phyloP scores from a whole-genome alignment of 345 rosid genomes.

The Corchorus capsularis region DNA sequence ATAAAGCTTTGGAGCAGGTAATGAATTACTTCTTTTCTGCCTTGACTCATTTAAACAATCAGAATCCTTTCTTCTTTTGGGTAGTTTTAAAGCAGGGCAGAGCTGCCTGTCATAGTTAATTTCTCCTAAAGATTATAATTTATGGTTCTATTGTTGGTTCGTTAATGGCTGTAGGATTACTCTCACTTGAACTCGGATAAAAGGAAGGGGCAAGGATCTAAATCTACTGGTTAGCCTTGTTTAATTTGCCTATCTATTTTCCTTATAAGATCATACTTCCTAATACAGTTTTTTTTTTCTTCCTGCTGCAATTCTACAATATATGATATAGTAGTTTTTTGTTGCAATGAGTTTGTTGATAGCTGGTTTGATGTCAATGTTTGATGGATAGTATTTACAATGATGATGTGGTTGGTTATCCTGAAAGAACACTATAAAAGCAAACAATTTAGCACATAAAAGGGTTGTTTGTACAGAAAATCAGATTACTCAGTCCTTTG shows the following conservation, averaged over 20 bases:
- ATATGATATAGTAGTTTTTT: neutral
- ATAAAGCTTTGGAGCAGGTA: constrained; percentile 52
- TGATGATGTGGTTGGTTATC: neutral
- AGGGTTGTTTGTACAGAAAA: neutral
- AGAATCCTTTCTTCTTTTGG: neutral
- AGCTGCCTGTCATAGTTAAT: neutral
- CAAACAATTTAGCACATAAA: neutral
- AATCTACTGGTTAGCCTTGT: constrained; percentile 41
- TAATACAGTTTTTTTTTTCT: neutral
- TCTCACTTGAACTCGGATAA: constrained; percentile 24
- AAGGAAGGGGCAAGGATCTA: constrained; percentile 31
- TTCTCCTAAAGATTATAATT: neutral
- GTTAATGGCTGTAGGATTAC: constrained; percentile 37
- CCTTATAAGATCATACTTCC: too few relatives aligned
- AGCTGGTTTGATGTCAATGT: neutral
- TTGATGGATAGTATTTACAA: neutral
- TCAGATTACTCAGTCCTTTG: neutral
- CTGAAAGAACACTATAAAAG: neutral
- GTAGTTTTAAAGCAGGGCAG: neutral
- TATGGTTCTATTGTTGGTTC: constrained; percentile 12
- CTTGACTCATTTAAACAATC: neutral
- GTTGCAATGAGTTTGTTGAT: neutral
- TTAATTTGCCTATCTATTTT: constrained; percentile 3
- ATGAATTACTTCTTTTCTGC: neutral
- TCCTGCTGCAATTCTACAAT: neutral